Conservation (phyloP, 441 rosid genomes). For the Aquilaria agallochum region DNA sequence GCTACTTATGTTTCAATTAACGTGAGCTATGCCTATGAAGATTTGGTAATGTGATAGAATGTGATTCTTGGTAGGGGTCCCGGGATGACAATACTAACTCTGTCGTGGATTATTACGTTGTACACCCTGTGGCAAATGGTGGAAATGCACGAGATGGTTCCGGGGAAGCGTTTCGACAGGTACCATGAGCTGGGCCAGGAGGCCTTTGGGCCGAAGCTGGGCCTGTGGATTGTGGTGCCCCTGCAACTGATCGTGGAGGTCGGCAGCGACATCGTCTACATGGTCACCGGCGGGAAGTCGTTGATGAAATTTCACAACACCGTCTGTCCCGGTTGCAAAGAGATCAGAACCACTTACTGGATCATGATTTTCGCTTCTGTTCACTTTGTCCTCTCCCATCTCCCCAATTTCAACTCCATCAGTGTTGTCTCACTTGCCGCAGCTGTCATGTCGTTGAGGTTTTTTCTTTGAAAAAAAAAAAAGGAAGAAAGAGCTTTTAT, state of each 20-base stretch:
- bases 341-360: slow-evolving; percentile 50
- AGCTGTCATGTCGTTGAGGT: slow-evolving; percentile 78
- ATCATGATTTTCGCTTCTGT: slow-evolving; percentile 65
- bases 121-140: slow-evolving; percentile 95
- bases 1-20: not conserved
- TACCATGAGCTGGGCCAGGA: slow-evolving; percentile 76
- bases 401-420: slow-evolving; percentile 78
- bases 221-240: slow-evolving; percentile 79
- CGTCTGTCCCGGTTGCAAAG: slow-evolving; percentile 49
- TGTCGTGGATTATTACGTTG: slow-evolving; percentile 70
- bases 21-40: not conserved
- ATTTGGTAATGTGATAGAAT: too few species aligned
- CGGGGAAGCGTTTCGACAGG: slow-evolving; percentile 74
- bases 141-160: slow-evolving; percentile 84
- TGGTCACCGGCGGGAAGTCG: slow-evolving; percentile 92
- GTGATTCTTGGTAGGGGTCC: slow-evolving; percentile 50
- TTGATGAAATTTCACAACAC: slow-evolving; percentile 59
- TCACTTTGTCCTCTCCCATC: slow-evolving; percentile 69
- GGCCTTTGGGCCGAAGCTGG: slow-evolving; percentile 76
- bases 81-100: slow-evolving; percentile 40
- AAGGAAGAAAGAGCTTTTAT: too few species aligned
- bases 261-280: slow-evolving; percentile 61
- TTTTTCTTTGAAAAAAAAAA: not conserved
- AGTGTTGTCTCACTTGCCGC: slow-evolving; percentile 62
- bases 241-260: slow-evolving; percentile 74